A percentile compares a stretch with the other conserved stretches of the same genome.
Conservation (phyloP, 1,284 basidiomycete genomes). For the Exobasidium cylindrosporum region DNA sequence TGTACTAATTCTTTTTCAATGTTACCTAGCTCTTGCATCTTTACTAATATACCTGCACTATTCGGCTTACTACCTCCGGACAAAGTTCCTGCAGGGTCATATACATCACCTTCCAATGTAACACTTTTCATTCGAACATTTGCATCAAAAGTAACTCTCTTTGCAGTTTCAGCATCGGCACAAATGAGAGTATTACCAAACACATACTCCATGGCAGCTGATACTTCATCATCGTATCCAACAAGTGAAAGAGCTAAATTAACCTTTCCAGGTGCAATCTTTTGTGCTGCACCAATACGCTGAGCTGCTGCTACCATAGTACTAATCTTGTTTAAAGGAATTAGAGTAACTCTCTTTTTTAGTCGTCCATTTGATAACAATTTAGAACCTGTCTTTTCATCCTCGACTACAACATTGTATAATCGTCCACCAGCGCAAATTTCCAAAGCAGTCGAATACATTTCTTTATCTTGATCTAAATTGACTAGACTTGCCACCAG, state of each 20-base stretch:
- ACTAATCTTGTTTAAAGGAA: conserved; percentile 89
- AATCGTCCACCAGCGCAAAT: conserved; percentile 85
- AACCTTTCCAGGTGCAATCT: conserved; percentile 77
- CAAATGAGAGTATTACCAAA: conserved; percentile 93
- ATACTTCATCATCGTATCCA: conserved; percentile 78
- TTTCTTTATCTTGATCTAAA: conserved; percentile 65
- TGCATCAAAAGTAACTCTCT: conserved; percentile 80
- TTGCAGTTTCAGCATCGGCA: conserved; percentile 81
- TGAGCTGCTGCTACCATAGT: conserved; percentile 67
- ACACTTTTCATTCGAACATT: conserved; percentile 76
- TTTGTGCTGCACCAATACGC: conserved; percentile 74
- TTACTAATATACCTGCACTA: conserved; percentile 69
- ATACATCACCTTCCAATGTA: conserved; percentile 90
- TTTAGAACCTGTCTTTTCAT: conserved; percentile 81
- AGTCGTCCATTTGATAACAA: conserved; percentile 78
- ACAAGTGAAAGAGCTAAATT: conserved; percentile 82
- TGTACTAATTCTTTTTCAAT: conserved; percentile 65
- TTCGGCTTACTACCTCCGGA: conserved; percentile 84
- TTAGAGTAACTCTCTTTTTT: conserved; percentile 85
- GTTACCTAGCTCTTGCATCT: conserved; percentile 76
- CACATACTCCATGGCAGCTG: conserved; percentile 85
- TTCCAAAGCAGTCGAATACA: conserved; percentile 85
- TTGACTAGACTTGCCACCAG: conserved; percentile 66
- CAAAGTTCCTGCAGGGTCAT: conserved; percentile 91
- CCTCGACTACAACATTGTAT: conserved; percentile 79